A percentile compares a stretch with the other conserved stretches of the same genome.
Conservation (phyloP, 371 early-diverging fungal genomes). For the Chytridium lagenaria region DNA sequence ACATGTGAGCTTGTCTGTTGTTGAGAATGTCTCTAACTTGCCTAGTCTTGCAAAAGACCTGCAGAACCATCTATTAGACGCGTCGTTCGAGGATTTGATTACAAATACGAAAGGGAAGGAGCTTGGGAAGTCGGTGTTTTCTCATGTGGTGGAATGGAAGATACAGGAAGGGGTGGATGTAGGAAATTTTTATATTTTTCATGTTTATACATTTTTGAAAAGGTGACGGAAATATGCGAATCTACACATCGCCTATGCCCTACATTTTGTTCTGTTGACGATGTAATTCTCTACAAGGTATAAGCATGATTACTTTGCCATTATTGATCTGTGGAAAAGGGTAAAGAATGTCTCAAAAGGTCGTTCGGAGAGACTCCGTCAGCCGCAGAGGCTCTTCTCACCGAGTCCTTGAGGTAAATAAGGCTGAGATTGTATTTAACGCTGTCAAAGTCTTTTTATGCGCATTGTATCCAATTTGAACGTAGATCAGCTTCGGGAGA, state of each 20-base stretch:
- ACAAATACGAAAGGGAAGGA: constrained; percentile 66
- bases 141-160: constrained; percentile 73
- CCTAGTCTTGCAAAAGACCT: constrained; percentile 16
- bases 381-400: constrained; percentile 58
- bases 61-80: constrained; percentile 13
- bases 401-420: constrained; percentile 60
- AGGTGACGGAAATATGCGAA: constrained; percentile 50
- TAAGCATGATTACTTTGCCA: constrained; percentile 47
- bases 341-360: constrained; percentile 45
- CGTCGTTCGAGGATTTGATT: constrained; percentile 67
- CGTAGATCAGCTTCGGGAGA: constrained; percentile 63
- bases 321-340: constrained; percentile 22
- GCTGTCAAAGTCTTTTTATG: constrained; percentile 36
- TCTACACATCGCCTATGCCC: constrained; percentile 72
- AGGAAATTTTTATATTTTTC: constrained; percentile 28
- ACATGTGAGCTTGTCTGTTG: constrained; percentile 46
- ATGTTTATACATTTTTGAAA: not conserved
- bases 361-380: constrained; percentile 34
- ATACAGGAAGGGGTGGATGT: constrained; percentile 63
- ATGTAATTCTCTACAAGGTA: constrained; percentile 79
- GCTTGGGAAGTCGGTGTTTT: constrained; percentile 70
- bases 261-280: constrained; percentile 71
- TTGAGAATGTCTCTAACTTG: no score
- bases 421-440: not conserved
- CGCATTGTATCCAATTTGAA: constrained; percentile 61